A percentile compares a stretch with the other conserved stretches of the same genome.
Conservation (phyloP, 129 eudicot species). For the Ambrosia trifida region DNA sequence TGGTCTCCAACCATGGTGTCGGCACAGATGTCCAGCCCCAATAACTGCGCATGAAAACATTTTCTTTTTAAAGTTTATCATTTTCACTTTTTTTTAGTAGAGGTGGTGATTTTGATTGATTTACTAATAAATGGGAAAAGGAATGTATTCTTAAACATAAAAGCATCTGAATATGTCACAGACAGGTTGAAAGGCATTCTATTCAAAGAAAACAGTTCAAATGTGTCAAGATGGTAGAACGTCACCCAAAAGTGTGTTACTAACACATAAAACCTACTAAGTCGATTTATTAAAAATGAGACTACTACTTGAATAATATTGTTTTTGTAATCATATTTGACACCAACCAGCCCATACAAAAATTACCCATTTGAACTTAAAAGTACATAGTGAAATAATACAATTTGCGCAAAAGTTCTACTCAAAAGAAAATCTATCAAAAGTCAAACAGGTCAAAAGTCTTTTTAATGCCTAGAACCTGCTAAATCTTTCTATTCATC, state of each 20-base stretch:
- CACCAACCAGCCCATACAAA: no score
- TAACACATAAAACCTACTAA: not conserved
- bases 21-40: constrained; percentile 72
- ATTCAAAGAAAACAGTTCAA: not conserved
- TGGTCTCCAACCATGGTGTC: constrained; percentile 80
- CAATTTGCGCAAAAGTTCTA: no score
- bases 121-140: not conserved
- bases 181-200: not conserved
- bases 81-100: not conserved
- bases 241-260: not conserved
- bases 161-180: no score
- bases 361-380: no score
- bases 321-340: not conserved
- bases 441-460: not conserved
- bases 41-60: constrained; percentile 38
- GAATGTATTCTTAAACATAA: no score
- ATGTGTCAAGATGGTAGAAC: not conserved
- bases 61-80: not conserved
- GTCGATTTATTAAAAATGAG: not conserved
- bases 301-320: no score
- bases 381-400: no score
- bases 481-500: not conserved
- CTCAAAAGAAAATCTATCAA: not conserved
- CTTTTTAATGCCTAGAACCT: not conserved
- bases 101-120: not conserved